Conservation (phyloP, 2,329 filamentous ascomycete genomes). For the Trichoderma citrinoviride region DNA sequence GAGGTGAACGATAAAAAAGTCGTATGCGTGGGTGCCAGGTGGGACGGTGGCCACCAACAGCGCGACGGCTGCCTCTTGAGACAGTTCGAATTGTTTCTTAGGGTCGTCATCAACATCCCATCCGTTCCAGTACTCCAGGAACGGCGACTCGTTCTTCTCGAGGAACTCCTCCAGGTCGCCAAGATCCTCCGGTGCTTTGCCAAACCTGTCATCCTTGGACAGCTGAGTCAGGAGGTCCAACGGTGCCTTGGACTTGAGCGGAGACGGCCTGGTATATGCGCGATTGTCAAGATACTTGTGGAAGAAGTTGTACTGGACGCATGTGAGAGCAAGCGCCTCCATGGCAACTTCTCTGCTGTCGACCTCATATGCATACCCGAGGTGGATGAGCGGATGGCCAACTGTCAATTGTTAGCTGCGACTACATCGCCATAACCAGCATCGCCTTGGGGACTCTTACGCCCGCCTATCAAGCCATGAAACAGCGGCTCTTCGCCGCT, state of each 20-base stretch:
- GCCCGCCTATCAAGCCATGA: conserved; percentile 73
- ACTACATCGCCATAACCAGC: not conserved
- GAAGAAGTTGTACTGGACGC: conserved; percentile 56
- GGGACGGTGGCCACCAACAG: conserved; percentile 61
- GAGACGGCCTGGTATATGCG: conserved; percentile 64
- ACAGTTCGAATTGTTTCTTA: conserved; percentile 70
- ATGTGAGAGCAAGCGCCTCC: conserved; percentile 74
- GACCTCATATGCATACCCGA: conserved; percentile 91
- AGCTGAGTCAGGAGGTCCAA: conserved; percentile 71
- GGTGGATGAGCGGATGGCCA: conserved; percentile 87
- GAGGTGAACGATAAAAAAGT: conserved; percentile 79
- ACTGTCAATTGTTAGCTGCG: conserved; percentile 49
- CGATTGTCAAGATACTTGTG: conserved; percentile 70
- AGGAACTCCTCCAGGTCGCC: conserved; percentile 69
- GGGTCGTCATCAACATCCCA: conserved; percentile 70
- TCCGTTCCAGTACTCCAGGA: conserved; percentile 88
- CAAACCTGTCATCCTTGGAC: conserved; percentile 65
- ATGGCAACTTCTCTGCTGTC: conserved; percentile 81
- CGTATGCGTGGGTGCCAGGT: conserved; percentile 63
- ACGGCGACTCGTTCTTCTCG: conserved; percentile 61
- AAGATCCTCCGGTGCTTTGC: conserved; percentile 59
- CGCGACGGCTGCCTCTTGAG: conserved; percentile 60
- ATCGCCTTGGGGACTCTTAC: conserved; percentile 50
- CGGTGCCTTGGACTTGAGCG: conserved; percentile 60
- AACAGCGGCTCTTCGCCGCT: conserved; percentile 72